Conservation (phyloP, 2,329 filamentous ascomycete species). For the Byssothecium circinans region DNA sequence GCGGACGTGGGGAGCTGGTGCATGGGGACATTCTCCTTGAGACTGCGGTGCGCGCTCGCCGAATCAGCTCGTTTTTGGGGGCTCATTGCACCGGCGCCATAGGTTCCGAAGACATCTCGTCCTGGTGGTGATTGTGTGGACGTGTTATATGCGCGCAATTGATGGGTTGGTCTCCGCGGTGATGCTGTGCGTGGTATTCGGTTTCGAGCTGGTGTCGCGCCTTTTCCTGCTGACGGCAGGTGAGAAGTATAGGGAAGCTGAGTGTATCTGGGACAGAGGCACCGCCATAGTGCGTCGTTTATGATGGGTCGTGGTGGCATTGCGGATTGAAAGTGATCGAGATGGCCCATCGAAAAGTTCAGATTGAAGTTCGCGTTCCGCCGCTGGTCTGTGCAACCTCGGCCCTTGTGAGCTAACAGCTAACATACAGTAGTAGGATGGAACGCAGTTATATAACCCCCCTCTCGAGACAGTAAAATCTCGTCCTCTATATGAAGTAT, state of each 20-base stretch:
- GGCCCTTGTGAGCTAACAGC: too few relatives aligned
- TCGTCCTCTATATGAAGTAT: too few relatives aligned
- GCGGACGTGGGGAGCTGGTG: slow-evolving; percentile 27
- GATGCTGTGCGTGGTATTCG: background rate
- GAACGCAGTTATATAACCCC: too few relatives aligned
- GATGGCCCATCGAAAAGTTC: background rate
- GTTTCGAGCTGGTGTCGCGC: background rate
- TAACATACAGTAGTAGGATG: too few relatives aligned
- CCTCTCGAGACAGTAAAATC: too few relatives aligned
- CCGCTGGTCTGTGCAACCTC: background rate
- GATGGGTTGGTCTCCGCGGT: too few relatives aligned
- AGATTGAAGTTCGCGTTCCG: background rate
- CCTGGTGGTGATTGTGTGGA: background rate
- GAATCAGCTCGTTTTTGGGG: background rate
- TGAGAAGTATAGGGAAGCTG: slow-evolving; percentile 1
- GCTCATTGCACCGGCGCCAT: background rate
- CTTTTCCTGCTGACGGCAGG: background rate
- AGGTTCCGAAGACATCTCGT: too few relatives aligned
- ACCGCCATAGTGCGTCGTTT: slow-evolving; percentile 40
- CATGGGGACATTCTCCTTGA: slow-evolving; percentile 16
- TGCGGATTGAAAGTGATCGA: too few relatives aligned
- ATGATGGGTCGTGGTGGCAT: slow-evolving; percentile 38
- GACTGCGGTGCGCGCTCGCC: background rate
- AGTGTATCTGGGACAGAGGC: slow-evolving; percentile 36
- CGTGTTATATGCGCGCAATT: background rate